Base-by-base conservation (phyloP, 1,284 basidiomycete species). In the Ustilago hordei region DNA sequence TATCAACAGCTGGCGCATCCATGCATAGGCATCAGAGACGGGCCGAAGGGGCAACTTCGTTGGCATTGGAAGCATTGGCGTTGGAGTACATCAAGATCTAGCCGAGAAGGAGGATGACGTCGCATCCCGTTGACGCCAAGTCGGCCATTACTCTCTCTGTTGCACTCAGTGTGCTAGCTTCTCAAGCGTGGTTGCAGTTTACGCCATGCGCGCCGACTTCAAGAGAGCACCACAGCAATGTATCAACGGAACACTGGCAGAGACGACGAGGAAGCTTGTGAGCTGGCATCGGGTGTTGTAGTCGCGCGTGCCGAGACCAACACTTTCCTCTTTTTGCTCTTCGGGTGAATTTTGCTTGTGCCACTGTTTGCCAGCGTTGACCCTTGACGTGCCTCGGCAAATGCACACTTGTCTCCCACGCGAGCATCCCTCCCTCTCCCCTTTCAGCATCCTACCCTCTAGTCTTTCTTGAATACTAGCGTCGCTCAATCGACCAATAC, bases 61-160 rank as follows among this genome's bases (percentile, higher is more conserved):
- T 54, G 52, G 52, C 52, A 34, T 54, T 54, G 52, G 15, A 36
- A 34, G 17, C 17, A 35, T 41, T 8, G 35, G 31, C 32, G 55
- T 57, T 45, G 55, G 41, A 41, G 55, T 50, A 34, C 52, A 31
- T 41, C 31, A 34, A 57, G 55, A 57, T 57, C 55, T 57, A 57
- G 41, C 39, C 55, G 55, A 57, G 55, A 17, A 19, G 31, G 34
- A 45, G 19, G 28, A 45, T 57, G 55, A 57, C 55, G 55, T 57
- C 43, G 55, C 5, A 45, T 41, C 19, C 19, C 38, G 55, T 36
- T 36, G 52, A 35, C 52, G 31, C 52, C 52, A 36, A 54, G 35
- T 19, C 52, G 31, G 34, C 41, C 39, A 9, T 31, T 50, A 7
- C 48, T 48, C 48, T 23, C n/a, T 45, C 43, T 19, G 43, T 19